These are phyloP conservation scores for Myxozyma neglecta DNA, from an alignment of 805 yeast genomes.

Conservation along the genomic window DNA sequence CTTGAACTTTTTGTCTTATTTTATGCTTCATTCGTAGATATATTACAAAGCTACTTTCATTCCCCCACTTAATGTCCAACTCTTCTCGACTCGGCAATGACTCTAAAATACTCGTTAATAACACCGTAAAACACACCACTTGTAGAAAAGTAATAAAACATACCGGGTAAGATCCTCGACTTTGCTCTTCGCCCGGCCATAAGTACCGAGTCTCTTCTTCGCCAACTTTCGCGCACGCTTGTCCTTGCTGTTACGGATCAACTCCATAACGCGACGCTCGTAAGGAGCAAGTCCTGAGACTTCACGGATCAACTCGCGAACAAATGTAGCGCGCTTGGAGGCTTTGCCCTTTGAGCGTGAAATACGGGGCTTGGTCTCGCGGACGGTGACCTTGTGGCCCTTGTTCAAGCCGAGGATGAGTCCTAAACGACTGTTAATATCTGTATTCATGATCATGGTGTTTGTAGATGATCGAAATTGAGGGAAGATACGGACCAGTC, in stretches of 20 bases:
- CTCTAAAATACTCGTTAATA: neutral
- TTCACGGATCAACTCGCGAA: slow-evolving; percentile 92
- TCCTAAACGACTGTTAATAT: slow-evolving; percentile 45
- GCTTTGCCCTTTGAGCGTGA: slow-evolving; percentile 96
- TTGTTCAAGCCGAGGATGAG: slow-evolving; percentile 99
- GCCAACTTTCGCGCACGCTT: slow-evolving; percentile 99
- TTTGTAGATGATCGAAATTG: neutral
- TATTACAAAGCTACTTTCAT: neutral
- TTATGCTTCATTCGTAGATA: neutral
- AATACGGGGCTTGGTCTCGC: slow-evolving; percentile 82
- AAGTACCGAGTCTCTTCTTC: slow-evolving; percentile 98
- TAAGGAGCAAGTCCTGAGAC: slow-evolving; percentile 99
- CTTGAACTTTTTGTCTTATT: neutral
- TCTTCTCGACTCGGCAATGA: slow-evolving; percentile 32
- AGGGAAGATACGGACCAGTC: slow-evolving; percentile 21
- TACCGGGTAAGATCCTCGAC: slow-evolving; percentile 90
- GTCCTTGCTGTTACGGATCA: slow-evolving; percentile 99
- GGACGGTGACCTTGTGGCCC: slow-evolving; percentile 93
- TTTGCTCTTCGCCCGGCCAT: slow-evolving; percentile 99
- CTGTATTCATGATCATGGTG: neutral
- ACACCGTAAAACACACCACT: neutral
- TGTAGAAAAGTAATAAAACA: neutral
- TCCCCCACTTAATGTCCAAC: slow-evolving; percentile 17
- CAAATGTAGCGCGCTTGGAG: slow-evolving; percentile 94
- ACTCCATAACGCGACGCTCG: slow-evolving; percentile 99